These are phyloP conservation scores for Catharanthus roseus DNA, from an alignment of 257 asterid species.

Conservation along the genomic window DNA sequence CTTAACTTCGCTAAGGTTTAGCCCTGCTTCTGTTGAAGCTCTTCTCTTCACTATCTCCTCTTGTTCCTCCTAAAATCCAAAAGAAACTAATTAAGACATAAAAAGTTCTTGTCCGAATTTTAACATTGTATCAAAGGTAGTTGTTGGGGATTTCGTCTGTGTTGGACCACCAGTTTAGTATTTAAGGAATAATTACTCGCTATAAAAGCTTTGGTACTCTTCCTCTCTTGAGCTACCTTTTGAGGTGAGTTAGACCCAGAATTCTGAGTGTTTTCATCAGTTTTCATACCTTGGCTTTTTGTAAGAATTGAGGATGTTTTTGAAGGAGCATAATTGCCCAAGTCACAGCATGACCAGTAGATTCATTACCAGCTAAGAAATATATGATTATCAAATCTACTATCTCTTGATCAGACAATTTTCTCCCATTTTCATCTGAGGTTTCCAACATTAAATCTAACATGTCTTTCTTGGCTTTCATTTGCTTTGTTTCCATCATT, in stretches of 20 bases:
- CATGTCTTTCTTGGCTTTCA: constrained; percentile 11
- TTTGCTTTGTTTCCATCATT: background rate
- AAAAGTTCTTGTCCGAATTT: no score
- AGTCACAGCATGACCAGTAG: constrained; percentile 6
- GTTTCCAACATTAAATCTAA: constrained; percentile 7
- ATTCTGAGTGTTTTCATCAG: no score
- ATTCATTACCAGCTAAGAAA: constrained; percentile 14
- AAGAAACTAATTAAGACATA: no score
- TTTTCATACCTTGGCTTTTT: constrained; percentile 10
- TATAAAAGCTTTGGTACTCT: no score
- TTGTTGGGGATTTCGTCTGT: no score
- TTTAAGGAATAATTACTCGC: no score
- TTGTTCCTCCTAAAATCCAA: constrained; percentile 14
- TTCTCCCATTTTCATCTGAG: constrained; percentile 8
- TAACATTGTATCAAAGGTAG: no score
- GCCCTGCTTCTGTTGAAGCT: background rate
- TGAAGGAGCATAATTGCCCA: constrained; percentile 8
- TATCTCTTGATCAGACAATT: constrained; percentile 12
- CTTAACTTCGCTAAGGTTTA: constrained; percentile 13
- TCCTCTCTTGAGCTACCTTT: no score
- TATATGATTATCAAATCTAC: constrained; percentile 8
- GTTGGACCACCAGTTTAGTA: no score
- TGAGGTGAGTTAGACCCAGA: no score
- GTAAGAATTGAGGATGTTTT: constrained; percentile 10
- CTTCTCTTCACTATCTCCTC: constrained; percentile 19